Evolutionary conservation across 352 stramenopile species (phyloP).

Genomic region (Phytophthora pisi): DNA sequence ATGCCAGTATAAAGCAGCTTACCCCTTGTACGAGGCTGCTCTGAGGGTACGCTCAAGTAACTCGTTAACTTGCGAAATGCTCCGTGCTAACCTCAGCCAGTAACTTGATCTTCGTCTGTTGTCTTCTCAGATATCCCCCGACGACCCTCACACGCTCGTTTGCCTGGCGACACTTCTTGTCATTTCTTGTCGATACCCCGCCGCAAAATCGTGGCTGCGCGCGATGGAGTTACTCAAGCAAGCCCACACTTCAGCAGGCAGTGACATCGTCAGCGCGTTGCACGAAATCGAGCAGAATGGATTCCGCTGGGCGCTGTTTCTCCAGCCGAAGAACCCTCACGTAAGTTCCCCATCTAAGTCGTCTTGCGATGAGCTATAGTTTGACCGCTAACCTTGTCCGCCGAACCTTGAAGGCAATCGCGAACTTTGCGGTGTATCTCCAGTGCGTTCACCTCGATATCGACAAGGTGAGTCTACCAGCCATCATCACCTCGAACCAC

Average conservation of each 20-base stretch:
- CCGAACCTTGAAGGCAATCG: constrained; percentile 46
- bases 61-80: neutral
- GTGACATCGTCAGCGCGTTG: constrained; percentile 23
- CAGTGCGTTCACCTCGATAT: constrained; percentile 66
- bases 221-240: constrained; percentile 44
- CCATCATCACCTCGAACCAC: neutral
- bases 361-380: neutral
- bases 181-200: constrained; percentile 66
- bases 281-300: constrained; percentile 53
- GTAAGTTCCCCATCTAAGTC: constrained; percentile 28
- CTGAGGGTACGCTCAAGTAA: constrained; percentile 42
- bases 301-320: constrained; percentile 71
- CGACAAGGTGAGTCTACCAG: constrained; percentile 42
- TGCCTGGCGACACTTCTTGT: constrained; percentile 60
- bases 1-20: constrained; percentile 58
- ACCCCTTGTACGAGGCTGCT: constrained; percentile 52
- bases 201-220: constrained; percentile 55
- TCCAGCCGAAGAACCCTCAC: constrained; percentile 54
- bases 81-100: neutral
- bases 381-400: neutral
- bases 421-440: constrained; percentile 66
- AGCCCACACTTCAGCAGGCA: constrained; percentile 17
- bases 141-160: constrained; percentile 48
- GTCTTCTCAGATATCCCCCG: constrained; percentile 32
- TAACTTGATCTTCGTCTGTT: neutral